Evolutionary conservation across 805 yeast genomes (phyloP), one percentile per base, ranked within the genome.

Genomic region (Teunomyces pallodes): DNA sequence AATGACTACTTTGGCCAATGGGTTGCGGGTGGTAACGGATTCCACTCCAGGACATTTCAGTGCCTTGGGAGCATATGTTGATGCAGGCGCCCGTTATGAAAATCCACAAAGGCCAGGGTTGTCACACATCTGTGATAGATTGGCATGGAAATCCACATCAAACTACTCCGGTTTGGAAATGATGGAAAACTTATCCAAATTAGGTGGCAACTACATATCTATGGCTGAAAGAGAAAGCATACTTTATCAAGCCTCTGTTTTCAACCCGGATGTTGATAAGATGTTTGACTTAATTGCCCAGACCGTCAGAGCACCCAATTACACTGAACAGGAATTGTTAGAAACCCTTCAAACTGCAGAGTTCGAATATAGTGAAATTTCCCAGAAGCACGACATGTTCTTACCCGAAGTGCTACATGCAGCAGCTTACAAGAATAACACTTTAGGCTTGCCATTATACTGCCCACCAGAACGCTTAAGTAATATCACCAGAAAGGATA

Each of bases 171-270:
- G 89, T 2, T 69, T 76, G 38, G 78, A 85, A 45, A 87, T 94
- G 89, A 76, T 87, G 54, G 86, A 86, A 54, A 78, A 77, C 16
- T 72, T 94, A 52, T 90, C 90, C 48, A 74, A 81, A 32, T 67
- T 94, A 49, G 99, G 99, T 43, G 99, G 98, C 10, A 92, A 90
- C 65, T 90, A 87, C 67, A 91, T 89, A 82, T 87, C 96, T 61
- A 86, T 96, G 0, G 86, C 96, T 0, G 87, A 95, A 6, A 78
- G 99, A 60, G 99, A 94, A 66, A 80, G 95, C 3, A 77, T 92
- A 73, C 81, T 92, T 70, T 94, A 94, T 66, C 98, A 94, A 67
- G 95, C 97, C 1, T 85, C 96, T 2, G 96, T 90, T 0, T 92
- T 94, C 77, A 91, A 91, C 63, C 76, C 77, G 40, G 97, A 91